Conservation (phyloP, 2,329 filamentous ascomycete species). For the Phyllosticta paracitricarpa region DNA sequence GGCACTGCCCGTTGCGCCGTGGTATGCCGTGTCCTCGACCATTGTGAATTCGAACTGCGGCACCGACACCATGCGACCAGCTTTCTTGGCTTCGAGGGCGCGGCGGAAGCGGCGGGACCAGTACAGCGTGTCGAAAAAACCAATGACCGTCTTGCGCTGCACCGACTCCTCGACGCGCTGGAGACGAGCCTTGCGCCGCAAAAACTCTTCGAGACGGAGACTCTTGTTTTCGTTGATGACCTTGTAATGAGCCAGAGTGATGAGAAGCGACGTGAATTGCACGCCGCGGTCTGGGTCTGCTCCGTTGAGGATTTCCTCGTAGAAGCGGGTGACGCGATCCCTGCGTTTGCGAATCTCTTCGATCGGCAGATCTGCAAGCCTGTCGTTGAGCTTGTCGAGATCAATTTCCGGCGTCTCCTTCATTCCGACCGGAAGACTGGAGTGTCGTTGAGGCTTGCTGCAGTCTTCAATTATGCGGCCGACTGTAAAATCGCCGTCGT, state of each 20-base stretch:
- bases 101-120: conserved; percentile 77
- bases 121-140: conserved; percentile 92
- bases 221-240: conserved; percentile 98
- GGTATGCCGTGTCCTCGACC: conserved; percentile 65
- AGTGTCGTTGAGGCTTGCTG: conserved; percentile 44
- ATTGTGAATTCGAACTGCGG: conserved; percentile 61
- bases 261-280: conserved; percentile 80
- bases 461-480: conserved; percentile 80
- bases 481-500: conserved; percentile 83
- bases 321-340: conserved; percentile 84
- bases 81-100: conserved; percentile 60
- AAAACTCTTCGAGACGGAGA: conserved; percentile 84
- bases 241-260: conserved; percentile 97
- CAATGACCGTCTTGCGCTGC: conserved; percentile 76
- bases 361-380: conserved; percentile 65
- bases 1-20: conserved; percentile 20
- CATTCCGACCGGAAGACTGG: conserved; percentile 37
- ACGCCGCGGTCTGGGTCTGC: conserved; percentile 85
- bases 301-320: conserved; percentile 89
- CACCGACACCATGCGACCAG: conserved; percentile 64
- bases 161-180: conserved; percentile 95
- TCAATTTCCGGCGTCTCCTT: conserved; percentile 47
- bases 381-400: conserved; percentile 61
- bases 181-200: conserved; percentile 77
- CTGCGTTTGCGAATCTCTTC: conserved; percentile 64